Percentiles rank a stretch among this genome's conserved stretches.
Conservation (phyloP, 306 rosid genomes). For the Begonia masoniana region DNA sequence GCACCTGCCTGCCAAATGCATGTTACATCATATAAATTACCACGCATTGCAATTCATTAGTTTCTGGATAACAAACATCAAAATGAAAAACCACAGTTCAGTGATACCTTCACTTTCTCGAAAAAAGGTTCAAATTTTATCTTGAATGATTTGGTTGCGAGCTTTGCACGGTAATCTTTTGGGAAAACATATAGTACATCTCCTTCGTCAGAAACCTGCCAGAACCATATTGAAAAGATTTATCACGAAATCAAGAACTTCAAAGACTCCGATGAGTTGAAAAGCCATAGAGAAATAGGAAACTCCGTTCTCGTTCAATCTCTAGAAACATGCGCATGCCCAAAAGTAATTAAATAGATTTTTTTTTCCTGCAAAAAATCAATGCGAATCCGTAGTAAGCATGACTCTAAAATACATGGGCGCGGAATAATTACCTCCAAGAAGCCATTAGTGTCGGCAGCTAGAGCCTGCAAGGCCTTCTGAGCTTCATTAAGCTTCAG, state of each 20-base stretch:
- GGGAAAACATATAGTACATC: constrained; percentile 85
- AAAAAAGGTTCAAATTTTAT: constrained; percentile 66
- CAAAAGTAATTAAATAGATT: no score
- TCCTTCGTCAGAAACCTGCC: constrained; percentile 92
- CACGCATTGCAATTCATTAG: neutral
- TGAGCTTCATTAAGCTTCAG: constrained; percentile 72
- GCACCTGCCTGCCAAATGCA: constrained; percentile 45
- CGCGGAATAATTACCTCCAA: constrained; percentile 43
- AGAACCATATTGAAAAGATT: constrained; percentile 43
- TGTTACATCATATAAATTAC: constrained; percentile 5
- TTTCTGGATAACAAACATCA: neutral
- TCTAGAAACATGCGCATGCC: neutral
- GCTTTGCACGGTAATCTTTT: constrained; percentile 73
- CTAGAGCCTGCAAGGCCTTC: constrained; percentile 85
- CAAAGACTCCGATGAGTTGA: constrained; percentile 8
- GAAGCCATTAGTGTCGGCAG: constrained; percentile 79
- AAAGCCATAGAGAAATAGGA: neutral
- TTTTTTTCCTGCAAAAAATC: no score
- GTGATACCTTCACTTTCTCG: constrained; percentile 69
- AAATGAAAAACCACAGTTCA: constrained; percentile 5
- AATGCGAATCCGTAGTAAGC: no score
- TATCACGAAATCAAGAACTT: constrained; percentile 30
- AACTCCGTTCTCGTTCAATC: neutral
- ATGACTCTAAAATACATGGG: no score
- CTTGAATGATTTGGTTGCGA: constrained; percentile 64